Percentiles rank a stretch among this genome's conserved stretches.
These are phyloP conservation scores for Picea engelmannii DNA, from an alignment of 83 land plant genomes.

Conservation along the genomic window DNA sequence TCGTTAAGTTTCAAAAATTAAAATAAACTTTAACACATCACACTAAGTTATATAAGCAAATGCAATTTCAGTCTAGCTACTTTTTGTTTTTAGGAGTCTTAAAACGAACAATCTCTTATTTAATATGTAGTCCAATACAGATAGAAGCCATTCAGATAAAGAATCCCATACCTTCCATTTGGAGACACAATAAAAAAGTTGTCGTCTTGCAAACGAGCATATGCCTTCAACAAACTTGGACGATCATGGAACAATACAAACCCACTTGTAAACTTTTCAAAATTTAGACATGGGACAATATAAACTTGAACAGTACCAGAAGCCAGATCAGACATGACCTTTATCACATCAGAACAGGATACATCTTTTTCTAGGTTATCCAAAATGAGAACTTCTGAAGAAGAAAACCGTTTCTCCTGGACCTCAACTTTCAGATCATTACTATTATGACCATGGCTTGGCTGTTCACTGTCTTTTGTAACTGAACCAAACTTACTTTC, in stretches of 20 bases:
- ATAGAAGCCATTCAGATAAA: neutral
- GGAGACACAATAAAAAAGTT: neutral
- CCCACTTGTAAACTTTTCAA: neutral
- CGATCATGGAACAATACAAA: constrained; percentile 5
- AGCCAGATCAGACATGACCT: neutral
- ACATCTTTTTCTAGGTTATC: constrained; percentile 10
- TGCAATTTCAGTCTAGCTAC: neutral
- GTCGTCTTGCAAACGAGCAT: neutral
- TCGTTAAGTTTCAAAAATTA: neutral
- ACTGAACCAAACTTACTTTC: too few species aligned
- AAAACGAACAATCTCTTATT: neutral
- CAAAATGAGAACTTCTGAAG: neutral
- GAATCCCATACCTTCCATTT: neutral
- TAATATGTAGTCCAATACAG: too few species aligned
- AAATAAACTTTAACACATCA: too few species aligned
- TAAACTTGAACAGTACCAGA: neutral
- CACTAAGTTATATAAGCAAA: neutral
- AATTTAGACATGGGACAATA: neutral
- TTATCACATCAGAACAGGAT: neutral
- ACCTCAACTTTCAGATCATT: neutral
- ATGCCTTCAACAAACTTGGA: constrained; percentile 11
- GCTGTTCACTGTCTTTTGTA: neutral
- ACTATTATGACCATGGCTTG: neutral
- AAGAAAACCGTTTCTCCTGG: neutral
- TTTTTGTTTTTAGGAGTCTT: too few species aligned